Evolutionary conservation across 371 early-diverging fungal species (phyloP).

Genomic region (Nematocida sp.): DNA sequence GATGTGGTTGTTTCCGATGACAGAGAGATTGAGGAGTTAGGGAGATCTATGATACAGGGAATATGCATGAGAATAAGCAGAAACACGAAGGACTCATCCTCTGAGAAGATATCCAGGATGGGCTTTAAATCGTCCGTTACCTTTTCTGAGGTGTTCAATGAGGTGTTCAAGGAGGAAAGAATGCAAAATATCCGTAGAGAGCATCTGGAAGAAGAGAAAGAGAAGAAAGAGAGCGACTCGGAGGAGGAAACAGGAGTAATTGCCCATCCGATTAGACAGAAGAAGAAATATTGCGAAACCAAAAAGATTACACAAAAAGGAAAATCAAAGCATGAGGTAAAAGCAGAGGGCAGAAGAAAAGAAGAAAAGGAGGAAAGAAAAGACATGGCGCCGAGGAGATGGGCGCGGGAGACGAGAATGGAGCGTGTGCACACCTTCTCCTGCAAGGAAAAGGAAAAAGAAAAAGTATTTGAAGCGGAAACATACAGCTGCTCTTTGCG

Average conservation of each 20-base stretch:
- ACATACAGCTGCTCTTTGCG: slow-evolving; percentile 41
- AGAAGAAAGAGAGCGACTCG: neutral
- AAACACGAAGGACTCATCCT: neutral
- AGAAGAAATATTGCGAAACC: neutral
- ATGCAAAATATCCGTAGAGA: neutral
- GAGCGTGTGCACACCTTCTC: neutral
- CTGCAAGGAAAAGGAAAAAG: neutral
- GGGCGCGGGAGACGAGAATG: neutral
- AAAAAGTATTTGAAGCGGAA: too few relatives aligned
- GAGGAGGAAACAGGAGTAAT: neutral
- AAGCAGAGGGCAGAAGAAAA: neutral
- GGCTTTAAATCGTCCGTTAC: neutral
- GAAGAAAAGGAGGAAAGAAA: neutral
- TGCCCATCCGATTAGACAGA: neutral
- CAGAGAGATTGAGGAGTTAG: slow-evolving; percentile 36
- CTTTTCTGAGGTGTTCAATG: neutral
- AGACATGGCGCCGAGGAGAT: neutral
- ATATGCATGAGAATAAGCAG: neutral
- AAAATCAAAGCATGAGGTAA: neutral
- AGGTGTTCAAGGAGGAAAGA: neutral
- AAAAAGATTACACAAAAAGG: too few relatives aligned
- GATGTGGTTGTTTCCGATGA: slow-evolving; percentile 23
- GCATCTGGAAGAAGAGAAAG: neutral
- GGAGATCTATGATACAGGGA: slow-evolving; percentile 11
- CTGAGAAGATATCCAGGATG: neutral